These are phyloP conservation scores for Claviceps sp. DNA, from an alignment of 2,329 filamentous ascomycete genomes.

Conservation along the genomic window DNA sequence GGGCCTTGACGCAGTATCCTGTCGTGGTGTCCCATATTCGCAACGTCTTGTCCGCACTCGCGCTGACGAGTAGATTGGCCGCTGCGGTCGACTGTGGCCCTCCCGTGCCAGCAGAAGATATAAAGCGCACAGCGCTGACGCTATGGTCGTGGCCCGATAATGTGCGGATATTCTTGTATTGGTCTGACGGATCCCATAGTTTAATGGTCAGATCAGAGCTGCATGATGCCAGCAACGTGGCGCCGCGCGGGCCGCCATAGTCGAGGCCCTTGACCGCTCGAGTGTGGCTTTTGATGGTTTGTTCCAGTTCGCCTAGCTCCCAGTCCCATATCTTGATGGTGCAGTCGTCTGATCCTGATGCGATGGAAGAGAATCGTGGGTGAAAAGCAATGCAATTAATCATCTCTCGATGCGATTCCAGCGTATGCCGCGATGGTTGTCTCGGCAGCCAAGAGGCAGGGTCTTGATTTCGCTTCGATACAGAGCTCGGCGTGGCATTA, in stretches of 20 bases:
- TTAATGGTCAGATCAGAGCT: slow-evolving; percentile 84
- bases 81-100: slow-evolving; percentile 63
- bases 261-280: slow-evolving; percentile 80
- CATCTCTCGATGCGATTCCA: slow-evolving; percentile 69
- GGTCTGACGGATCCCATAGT: slow-evolving; percentile 82
- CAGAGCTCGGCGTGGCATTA: slow-evolving; percentile 59
- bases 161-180: slow-evolving; percentile 88
- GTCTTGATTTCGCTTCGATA: slow-evolving; percentile 65
- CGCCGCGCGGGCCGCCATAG: slow-evolving; percentile 73
- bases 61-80: slow-evolving; percentile 68
- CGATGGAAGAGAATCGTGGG: slow-evolving; percentile 78
- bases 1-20: slow-evolving; percentile 76
- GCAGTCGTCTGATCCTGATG: slow-evolving; percentile 80
- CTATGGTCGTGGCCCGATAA: slow-evolving; percentile 87
- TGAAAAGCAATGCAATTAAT: slow-evolving; percentile 88
- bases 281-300: slow-evolving; percentile 85
- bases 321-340: slow-evolving; percentile 98
- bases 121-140: slow-evolving; percentile 74
- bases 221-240: slow-evolving; percentile 49
- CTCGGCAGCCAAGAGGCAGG: slow-evolving; percentile 78
- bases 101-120: slow-evolving; percentile 61
- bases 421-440: slow-evolving; percentile 63
- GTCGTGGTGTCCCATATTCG: slow-evolving; percentile 86
- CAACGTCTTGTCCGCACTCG: slow-evolving; percentile 70
- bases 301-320: slow-evolving; percentile 81